Evolutionary conservation across 768 basidiomycete species (phyloP).

Genomic region (Tephrocybe sp.): DNA sequence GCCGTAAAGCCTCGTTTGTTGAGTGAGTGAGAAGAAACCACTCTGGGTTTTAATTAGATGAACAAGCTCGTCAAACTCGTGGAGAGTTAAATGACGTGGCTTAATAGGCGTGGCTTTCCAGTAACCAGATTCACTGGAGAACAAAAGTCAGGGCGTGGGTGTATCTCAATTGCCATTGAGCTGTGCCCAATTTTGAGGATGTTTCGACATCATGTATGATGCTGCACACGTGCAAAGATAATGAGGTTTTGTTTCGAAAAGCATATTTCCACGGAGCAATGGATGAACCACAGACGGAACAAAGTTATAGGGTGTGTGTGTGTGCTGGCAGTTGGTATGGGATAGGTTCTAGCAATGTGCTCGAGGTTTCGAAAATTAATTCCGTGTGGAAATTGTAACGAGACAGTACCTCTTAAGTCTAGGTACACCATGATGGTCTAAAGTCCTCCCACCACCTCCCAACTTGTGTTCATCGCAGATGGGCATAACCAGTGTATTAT

Average conservation of each 20-base stretch:
- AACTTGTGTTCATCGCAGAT: neutral
- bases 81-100: neutral
- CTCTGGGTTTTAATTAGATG: conserved; percentile 28
- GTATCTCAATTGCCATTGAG: no score
- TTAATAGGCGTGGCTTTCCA: neutral
- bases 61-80: neutral
- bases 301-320: neutral
- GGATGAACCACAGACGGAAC: neutral
- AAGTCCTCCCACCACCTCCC: neutral
- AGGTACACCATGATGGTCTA: neutral
- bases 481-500: conserved; percentile 26
- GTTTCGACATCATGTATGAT: no score
- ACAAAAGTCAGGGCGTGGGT: neutral
- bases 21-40: conserved; percentile 25
- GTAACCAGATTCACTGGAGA: neutral
- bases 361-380: neutral
- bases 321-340: neutral
- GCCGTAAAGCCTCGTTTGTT: conserved; percentile 44
- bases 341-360: no score
- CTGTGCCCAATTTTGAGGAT: no score
- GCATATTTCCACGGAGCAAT: conserved; percentile 3
- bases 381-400: neutral
- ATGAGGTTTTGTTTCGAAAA: no score
- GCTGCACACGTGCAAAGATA: no score
- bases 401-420: neutral